These are phyloP conservation scores for Fusarium foetens DNA, from an alignment of 2,329 filamentous ascomycete species.

Conservation along the genomic window DNA sequence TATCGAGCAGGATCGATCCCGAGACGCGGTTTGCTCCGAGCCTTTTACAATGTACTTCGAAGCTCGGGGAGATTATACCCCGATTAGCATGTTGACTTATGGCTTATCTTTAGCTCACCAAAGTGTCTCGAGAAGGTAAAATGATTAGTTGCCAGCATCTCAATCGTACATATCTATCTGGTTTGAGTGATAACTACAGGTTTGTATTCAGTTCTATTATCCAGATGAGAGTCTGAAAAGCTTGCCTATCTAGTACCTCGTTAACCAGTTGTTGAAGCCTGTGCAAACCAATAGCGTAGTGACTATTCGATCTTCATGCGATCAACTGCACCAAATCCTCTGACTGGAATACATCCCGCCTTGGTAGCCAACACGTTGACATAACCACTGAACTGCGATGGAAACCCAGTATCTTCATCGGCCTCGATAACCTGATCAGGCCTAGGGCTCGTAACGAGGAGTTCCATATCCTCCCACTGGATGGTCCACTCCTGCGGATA, in stretches of 20 bases:
- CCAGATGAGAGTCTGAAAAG: rapidly evolving
- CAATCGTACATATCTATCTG: rapidly evolving
- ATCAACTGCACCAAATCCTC: not conserved
- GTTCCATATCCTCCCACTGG: not conserved
- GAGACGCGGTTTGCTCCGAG: not conserved
- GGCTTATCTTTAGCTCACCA: not conserved
- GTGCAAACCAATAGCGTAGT: not conserved
- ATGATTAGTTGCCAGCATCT: rapidly evolving
- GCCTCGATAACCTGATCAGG: not conserved
- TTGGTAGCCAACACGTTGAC: not conserved
- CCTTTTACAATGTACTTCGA: rapidly evolving
- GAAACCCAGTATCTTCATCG: not conserved
- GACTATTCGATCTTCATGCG: not conserved
- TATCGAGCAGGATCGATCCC: not conserved
- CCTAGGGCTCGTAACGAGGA: not conserved
- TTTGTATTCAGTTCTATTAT: rapidly evolving
- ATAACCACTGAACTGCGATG: not conserved
- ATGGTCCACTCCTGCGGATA: not conserved
- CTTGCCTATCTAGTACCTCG: rapidly evolving
- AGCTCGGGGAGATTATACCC: not conserved
- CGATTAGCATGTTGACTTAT: not conserved
- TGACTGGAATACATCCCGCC: not conserved
- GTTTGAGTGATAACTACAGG: rapidly evolving
- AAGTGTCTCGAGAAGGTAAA: not conserved
- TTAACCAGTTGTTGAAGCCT: not conserved